Percentiles rank a stretch among this genome's conserved stretches.
Conservation (phyloP, 768 basidiomycete genomes). For the Lactifluus hygrophoroides region DNA sequence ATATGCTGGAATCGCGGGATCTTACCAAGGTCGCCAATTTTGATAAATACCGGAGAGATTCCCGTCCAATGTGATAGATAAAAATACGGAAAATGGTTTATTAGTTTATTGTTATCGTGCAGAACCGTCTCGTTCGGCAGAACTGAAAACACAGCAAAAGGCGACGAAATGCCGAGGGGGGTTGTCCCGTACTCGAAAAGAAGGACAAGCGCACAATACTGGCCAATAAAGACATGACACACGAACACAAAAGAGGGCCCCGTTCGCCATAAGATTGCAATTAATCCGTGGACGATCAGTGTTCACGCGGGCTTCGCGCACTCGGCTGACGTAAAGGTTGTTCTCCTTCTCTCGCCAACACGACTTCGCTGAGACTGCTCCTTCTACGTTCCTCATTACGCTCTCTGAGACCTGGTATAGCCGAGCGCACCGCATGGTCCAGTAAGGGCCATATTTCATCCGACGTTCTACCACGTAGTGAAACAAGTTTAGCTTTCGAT, state of each 20-base stretch:
- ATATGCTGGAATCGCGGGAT: constrained; percentile 34
- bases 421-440: constrained; percentile 46
- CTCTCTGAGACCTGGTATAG: constrained; percentile 53
- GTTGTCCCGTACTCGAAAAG: not conserved
- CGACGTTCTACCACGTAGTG: constrained; percentile 64
- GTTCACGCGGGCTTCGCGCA: not conserved
- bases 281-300: not conserved
- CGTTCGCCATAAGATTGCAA: not conserved
- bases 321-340: not conserved
- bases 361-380: constrained; percentile 47
- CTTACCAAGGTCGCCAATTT: not conserved
- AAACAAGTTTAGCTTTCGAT: constrained; percentile 42
- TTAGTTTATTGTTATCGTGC: not conserved
- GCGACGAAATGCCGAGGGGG: not conserved
- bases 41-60: constrained; percentile 10
- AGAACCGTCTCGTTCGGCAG: not conserved
- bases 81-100: not conserved
- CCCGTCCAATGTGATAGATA: not conserved
- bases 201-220: too few species aligned
- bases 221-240: not conserved
- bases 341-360: constrained; percentile 30
- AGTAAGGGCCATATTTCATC: constrained; percentile 89
- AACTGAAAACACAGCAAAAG: not conserved
- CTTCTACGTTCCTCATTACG: constrained; percentile 39
- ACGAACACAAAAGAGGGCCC: not conserved